phyloP scores from a whole-genome alignment of 1,284 basidiomycete species.

The Athelia sp. region DNA sequence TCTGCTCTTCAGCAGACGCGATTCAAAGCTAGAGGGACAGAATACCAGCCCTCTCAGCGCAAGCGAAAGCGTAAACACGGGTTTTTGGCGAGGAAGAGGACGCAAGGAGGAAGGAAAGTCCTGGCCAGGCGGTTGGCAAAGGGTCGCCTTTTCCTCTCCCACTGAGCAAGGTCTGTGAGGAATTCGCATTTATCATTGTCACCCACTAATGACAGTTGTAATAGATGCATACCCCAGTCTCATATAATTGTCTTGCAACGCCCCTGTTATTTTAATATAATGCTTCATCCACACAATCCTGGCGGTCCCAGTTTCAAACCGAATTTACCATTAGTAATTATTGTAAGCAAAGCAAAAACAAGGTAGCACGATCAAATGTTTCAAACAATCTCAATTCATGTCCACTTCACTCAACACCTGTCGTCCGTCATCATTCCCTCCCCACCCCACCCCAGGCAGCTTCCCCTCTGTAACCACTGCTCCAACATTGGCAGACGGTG shows the following conservation, averaged over 20 bases:
- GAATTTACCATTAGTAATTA: too few relatives aligned
- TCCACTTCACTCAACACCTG: conserved; percentile 7
- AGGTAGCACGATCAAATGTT: too few relatives aligned
- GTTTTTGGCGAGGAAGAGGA: conserved; percentile 69
- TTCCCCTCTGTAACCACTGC: conserved; percentile 8
- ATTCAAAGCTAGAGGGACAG: conserved; percentile 52
- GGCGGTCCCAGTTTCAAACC: too few relatives aligned
- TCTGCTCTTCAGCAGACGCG: conserved; percentile 40
- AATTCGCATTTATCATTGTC: too few relatives aligned
- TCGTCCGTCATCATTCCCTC: background rate
- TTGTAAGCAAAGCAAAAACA: too few relatives aligned
- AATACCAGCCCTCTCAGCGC: conserved; percentile 87
- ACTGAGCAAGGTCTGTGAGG: conserved; percentile 27
- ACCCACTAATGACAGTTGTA: too few relatives aligned
- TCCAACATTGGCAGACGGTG: background rate
- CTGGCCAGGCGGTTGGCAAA: conserved; percentile 51
- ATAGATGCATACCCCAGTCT: too few relatives aligned
- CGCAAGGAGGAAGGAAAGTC: conserved; percentile 60
- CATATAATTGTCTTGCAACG: too few relatives aligned
- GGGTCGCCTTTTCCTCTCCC: conserved; percentile 56
- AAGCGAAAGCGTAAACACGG: conserved; percentile 88
- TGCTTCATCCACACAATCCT: too few relatives aligned
- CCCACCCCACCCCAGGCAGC: background rate
- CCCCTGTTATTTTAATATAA: too few relatives aligned
- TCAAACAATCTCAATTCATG: conserved; percentile 1